A percentile compares a stretch with the other conserved stretches of the same genome.
Conservation (phyloP, 1,284 basidiomycete genomes). For the Austropuccinia psidii region DNA sequence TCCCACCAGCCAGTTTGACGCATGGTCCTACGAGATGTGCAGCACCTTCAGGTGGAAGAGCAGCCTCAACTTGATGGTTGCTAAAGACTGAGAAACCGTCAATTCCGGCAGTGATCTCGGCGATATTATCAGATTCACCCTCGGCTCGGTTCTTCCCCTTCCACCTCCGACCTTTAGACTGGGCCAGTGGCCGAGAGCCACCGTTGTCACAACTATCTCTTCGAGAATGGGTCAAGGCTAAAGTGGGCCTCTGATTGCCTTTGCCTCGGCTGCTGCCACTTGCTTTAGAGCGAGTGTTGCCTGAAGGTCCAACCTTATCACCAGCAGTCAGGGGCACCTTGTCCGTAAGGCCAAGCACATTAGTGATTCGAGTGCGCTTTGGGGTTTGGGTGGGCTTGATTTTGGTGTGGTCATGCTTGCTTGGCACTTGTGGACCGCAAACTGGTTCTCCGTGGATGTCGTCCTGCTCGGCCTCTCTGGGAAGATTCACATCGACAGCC, state of each 20-base stretch:
- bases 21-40: background rate
- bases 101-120: slow-evolving; percentile 34
- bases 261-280: slow-evolving; percentile 16
- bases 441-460: background rate
- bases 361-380: slow-evolving; percentile 16
- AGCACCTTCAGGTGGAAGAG: background rate
- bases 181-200: background rate
- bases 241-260: background rate
- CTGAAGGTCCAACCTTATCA: slow-evolving; percentile 2
- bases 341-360: slow-evolving; percentile 2
- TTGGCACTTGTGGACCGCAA: background rate
- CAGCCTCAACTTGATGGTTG: slow-evolving; percentile 28
- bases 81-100: slow-evolving; percentile 31
- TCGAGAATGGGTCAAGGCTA: background rate
- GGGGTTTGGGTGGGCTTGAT: background rate
- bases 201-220: background rate
- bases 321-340: background rate
- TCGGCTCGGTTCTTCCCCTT: slow-evolving; percentile 22
- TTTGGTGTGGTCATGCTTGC: background rate
- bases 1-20: background rate
- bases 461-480: background rate
- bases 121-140: slow-evolving; percentile 13
- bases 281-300: slow-evolving; percentile 27
- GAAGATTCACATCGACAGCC: background rate
- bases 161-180: background rate